Evolutionary conservation across 768 basidiomycete genomes (phyloP).

Genomic region (Suillus subluteus): DNA sequence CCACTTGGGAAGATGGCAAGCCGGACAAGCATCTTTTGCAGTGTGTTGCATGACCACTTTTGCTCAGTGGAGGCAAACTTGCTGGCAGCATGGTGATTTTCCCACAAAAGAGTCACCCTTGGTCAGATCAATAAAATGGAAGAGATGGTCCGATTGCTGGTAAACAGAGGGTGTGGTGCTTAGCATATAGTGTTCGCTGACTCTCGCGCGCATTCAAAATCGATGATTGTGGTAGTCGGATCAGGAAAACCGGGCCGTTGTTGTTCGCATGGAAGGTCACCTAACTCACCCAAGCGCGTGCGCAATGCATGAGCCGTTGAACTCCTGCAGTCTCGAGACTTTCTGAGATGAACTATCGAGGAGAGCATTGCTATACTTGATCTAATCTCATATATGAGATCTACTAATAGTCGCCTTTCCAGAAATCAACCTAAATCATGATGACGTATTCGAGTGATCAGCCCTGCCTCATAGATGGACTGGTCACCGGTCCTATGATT

Average conservation of each 20-base stretch:
- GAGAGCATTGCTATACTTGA: not conserved
- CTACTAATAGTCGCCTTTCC: not conserved
- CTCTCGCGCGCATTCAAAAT: not conserved
- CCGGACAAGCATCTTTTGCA: slow-evolving; percentile 70
- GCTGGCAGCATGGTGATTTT: not conserved
- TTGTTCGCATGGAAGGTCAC: not conserved
- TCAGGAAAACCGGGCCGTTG: not conserved
- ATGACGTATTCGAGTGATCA: slow-evolving; percentile 4
- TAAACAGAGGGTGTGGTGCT: not conserved
- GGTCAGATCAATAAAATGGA: not conserved
- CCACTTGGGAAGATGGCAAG: slow-evolving; percentile 69
- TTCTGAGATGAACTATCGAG: not conserved
- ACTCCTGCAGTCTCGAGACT: not conserved
- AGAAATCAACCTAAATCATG: not conserved
- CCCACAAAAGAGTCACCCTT: not conserved
- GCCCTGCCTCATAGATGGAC: not conserved
- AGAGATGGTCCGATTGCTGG: not conserved
- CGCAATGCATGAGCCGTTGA: not conserved
- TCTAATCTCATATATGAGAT: not conserved
- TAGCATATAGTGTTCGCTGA: not conserved
- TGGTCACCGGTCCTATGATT: not conserved
- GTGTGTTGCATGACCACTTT: slow-evolving; percentile 63
- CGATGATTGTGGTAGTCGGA: not conserved
- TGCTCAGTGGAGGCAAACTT: slow-evolving; percentile 36
- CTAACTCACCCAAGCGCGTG: not conserved